Evolutionary conservation across 805 yeast genomes (phyloP).

Genomic region (Saccharomycopsis javanensis): DNA sequence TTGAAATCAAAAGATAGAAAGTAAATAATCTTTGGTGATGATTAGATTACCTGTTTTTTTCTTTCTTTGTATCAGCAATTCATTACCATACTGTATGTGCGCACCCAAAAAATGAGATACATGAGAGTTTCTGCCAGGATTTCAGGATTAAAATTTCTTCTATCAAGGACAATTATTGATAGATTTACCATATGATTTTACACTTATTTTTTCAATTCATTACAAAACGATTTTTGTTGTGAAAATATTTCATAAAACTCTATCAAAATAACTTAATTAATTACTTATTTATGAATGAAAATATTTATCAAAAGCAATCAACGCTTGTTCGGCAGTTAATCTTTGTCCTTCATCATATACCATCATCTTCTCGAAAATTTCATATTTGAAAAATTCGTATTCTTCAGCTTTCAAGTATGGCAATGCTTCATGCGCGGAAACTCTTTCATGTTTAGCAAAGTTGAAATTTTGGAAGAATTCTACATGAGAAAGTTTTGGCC

Average conservation of each 20-base stretch:
- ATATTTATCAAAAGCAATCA: not conserved
- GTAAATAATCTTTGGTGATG: too few relatives aligned
- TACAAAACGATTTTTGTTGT: too few relatives aligned
- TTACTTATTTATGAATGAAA: not conserved
- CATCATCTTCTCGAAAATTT: slow-evolving; percentile 35
- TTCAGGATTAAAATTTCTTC: too few relatives aligned
- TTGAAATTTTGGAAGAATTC: slow-evolving; percentile 28
- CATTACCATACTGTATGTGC: not conserved
- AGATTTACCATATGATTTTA: too few relatives aligned
- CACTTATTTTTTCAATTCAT: too few relatives aligned
- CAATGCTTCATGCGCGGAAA: slow-evolving; percentile 24
- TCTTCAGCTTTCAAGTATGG: slow-evolving; percentile 26
- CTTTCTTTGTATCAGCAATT: not conserved
- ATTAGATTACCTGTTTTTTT: not conserved
- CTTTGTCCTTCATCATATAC: slow-evolving; percentile 30
- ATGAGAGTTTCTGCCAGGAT: not conserved
- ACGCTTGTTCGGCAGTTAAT: slow-evolving; percentile 25
- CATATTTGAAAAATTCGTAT: slow-evolving; percentile 8
- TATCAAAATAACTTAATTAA: too few relatives aligned
- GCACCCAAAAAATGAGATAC: not conserved
- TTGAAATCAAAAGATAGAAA: not conserved
- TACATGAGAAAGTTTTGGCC: slow-evolving; percentile 37
- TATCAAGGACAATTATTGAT: too few relatives aligned
- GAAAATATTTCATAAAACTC: too few relatives aligned
- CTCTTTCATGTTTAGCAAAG: slow-evolving; percentile 22